A percentile compares a stretch with the other conserved stretches of the same genome.
Conservation (phyloP, 1,139 yeast species). For the Kurtzmaniella quercitrusa region DNA sequence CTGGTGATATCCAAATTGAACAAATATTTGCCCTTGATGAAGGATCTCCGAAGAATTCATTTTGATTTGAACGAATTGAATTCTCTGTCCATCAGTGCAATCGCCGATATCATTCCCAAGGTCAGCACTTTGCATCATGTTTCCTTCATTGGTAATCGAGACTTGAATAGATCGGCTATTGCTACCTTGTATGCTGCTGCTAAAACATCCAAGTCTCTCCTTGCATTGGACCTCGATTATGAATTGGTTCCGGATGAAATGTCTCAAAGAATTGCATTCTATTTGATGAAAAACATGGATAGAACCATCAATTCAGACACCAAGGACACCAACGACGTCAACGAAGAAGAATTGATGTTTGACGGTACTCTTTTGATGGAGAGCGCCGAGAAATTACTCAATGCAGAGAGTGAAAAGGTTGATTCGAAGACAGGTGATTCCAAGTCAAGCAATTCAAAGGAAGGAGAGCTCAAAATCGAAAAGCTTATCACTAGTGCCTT, state of each 20-base stretch:
- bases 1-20: constrained; percentile 58
- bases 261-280: constrained; percentile 73
- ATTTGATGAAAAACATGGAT: constrained; percentile 82
- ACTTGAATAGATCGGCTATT: constrained; percentile 53
- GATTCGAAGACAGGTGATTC: constrained; percentile 18
- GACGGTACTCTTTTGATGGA: constrained; percentile 53
- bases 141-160: constrained; percentile 63
- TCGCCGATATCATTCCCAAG: constrained; percentile 67
- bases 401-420: constrained; percentile 31
- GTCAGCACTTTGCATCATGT: constrained; percentile 72
- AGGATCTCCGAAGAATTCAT: constrained; percentile 66
- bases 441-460: constrained; percentile 11
- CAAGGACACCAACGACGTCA: constrained; percentile 24
- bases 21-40: constrained; percentile 61
- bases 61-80: constrained; percentile 69
- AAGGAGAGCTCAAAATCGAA: constrained; percentile 37
- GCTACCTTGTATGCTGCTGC: constrained; percentile 71
- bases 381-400: constrained; percentile 58
- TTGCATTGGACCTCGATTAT: constrained; percentile 70
- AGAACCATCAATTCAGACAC: constrained; percentile 26
- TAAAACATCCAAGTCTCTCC: constrained; percentile 57
- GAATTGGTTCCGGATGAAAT: constrained; percentile 65
- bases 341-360: constrained; percentile 43
- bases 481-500: constrained; percentile 39
- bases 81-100: constrained; percentile 57